Conservation (phyloP, 2,329 filamentous ascomycete species). For the Alternaria atra region DNA sequence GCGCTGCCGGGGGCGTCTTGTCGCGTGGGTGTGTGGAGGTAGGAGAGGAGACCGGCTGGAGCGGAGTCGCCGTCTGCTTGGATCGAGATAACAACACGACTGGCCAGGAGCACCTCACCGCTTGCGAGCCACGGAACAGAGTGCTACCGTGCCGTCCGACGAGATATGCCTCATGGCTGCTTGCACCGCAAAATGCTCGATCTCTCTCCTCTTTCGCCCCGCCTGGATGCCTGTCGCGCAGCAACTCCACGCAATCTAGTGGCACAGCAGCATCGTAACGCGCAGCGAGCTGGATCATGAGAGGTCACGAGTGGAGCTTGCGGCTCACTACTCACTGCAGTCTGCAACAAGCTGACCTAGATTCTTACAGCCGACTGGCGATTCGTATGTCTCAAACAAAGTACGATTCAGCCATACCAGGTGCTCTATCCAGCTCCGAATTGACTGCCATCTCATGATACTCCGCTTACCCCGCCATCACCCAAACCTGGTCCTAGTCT, state of each 20-base stretch:
- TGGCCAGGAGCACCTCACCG: conserved; percentile 17
- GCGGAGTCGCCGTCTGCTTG: conserved; percentile 23
- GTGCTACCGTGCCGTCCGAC: conserved; percentile 6
- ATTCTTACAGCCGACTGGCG: not conserved
- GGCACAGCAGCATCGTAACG: conserved; percentile 15
- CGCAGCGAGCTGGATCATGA: conserved; percentile 7
- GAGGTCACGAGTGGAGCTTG: conserved; percentile 8
- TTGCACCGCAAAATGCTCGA: not conserved
- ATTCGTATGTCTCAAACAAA: not conserved
- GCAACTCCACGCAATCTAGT: conserved; percentile 16
- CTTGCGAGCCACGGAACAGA: conserved; percentile 6
- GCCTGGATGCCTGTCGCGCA: conserved; percentile 3
- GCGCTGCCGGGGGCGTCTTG: conserved; percentile 9
- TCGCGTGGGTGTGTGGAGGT: conserved; percentile 1
- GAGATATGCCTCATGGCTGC: not conserved
- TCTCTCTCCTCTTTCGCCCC: conserved; percentile 5
- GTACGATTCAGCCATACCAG: not conserved
- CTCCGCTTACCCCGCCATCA: conserved; percentile 11
- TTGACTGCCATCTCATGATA: conserved; percentile 4
- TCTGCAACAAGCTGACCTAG: not conserved
- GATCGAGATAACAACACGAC: conserved; percentile 18
- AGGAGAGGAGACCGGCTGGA: conserved; percentile 13
- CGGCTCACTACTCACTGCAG: conserved; percentile 4
- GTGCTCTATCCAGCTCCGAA: not conserved
- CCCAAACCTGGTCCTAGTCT: not conserved